Base-by-base conservation (phyloP, 768 basidiomycete species). In the Termitomyces heimii region DNA sequence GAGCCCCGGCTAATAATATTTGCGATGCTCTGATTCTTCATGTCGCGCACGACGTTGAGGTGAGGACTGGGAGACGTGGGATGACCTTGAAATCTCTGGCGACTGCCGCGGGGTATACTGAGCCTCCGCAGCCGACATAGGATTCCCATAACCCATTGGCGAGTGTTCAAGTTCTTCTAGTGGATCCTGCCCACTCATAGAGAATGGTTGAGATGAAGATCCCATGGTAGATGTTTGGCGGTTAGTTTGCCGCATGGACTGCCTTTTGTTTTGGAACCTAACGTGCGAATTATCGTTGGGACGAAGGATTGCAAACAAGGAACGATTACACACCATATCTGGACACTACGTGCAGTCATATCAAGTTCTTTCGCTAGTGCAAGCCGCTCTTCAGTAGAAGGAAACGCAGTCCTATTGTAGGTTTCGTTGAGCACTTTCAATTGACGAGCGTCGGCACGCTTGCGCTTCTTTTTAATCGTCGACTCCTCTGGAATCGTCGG, bases 261-360 rank as follows among this genome's bases (percentile, higher is more conserved):
- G 89, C 55, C 89, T 77, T 72, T 91, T 91, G 67, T 92, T 92
- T 73, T 92, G 89, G 75, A 92, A 92, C 89, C 89, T 92, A 14
- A 29, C 8, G 70, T 62, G 55, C 55, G 54, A 63, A 64, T 67
- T 50, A 65, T 60, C 59, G 26, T 61, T 51, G 64, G 53, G 49
- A 58, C 58, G n/a, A 22, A 5, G 14, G 9, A 53, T 60, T 57
- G 54, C 47, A 51, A 62, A 62, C 46, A 57, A 62, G 60, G 50
- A 49, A 65, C 62, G 55, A 61, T 39, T 57, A 22, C 53, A 64
- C 68, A 91, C 91, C 91, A 93, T 56, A 93, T 92, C 69, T 93
- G 91, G 57, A 93, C 91, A 62, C 88, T 90, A 60, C 91, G 75
- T 40, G 91, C 82, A 47, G 88, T 84, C 91, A 93, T 92, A 62